Evolutionary conservation across 345 rosid species (phyloP).

Genomic region (Gossypium raimondii): DNA sequence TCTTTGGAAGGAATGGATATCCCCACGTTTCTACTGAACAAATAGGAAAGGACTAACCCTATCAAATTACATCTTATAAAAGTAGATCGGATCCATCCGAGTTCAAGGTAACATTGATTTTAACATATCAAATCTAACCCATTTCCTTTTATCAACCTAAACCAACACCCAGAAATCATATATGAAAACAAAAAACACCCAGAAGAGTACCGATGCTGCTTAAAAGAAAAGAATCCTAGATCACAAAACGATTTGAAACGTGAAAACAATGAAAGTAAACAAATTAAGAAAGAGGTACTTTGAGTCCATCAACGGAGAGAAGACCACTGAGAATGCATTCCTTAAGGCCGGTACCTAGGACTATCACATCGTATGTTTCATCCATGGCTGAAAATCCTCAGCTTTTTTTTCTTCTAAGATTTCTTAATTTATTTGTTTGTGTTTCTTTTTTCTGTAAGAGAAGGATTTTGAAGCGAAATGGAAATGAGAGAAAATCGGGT

Average conservation of each 20-base stretch:
- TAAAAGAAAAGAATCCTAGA: not conserved
- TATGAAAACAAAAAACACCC: not conserved
- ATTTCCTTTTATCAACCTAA: not conserved
- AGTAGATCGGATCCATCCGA: no score
- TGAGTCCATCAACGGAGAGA: constrained; percentile 89
- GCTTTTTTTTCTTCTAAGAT: not conserved
- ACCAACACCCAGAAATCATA: not conserved
- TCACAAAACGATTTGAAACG: not conserved
- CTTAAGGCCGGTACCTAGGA: constrained; percentile 89
- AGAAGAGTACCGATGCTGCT: not conserved
- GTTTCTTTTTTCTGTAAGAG: not conserved
- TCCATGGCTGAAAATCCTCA: constrained; percentile 42
- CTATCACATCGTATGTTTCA: constrained; percentile 91
- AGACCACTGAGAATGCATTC: constrained; percentile 96
- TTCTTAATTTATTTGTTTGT: not conserved
- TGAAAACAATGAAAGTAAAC: not conserved
- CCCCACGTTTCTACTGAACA: no score
- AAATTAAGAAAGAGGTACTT: constrained; percentile 36
- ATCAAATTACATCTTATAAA: no score
- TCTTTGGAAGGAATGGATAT: no score
- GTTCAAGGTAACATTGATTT: not conserved
- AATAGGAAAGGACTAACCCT: no score
- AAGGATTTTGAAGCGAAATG: not conserved
- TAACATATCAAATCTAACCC: not conserved
- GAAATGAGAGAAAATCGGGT: not conserved